Conservation (phyloP, 192 early-diverging fungal genomes). For the Funneliformis mosseae region DNA sequence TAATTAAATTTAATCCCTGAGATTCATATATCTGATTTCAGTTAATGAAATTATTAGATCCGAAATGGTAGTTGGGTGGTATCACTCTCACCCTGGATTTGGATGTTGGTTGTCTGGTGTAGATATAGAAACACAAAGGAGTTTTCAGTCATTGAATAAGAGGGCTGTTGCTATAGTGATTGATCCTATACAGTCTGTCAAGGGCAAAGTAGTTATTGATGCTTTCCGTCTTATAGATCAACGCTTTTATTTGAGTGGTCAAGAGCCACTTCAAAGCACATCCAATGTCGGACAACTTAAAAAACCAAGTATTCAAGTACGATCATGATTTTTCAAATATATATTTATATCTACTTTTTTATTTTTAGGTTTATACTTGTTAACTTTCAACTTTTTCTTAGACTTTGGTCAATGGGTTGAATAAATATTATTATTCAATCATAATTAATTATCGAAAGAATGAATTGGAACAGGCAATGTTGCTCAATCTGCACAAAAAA, state of each 20-base stretch:
- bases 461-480: slow-evolving; percentile 98
- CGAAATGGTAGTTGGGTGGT: slow-evolving; percentile 99
- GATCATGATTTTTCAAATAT: not conserved
- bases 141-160: slow-evolving; percentile 91
- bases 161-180: slow-evolving; percentile 98
- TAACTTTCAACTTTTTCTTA: slow-evolving; percentile 29
- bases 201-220: slow-evolving; percentile 99
- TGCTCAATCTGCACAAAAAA: slow-evolving; percentile 98
- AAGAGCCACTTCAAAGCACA: slow-evolving; percentile 97
- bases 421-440: slow-evolving; percentile 99
- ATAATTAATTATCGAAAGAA: slow-evolving; percentile 99
- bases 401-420: slow-evolving; percentile 96
- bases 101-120: slow-evolving; percentile 99
- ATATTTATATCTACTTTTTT: too few species aligned
- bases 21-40: not conserved
- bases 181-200: slow-evolving; percentile 99
- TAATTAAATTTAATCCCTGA: not conserved
- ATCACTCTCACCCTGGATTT: slow-evolving; percentile 99
- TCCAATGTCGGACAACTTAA: slow-evolving; percentile 98
- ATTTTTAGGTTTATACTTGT: not conserved
- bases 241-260: slow-evolving; percentile 77
- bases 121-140: slow-evolving; percentile 98
- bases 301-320: slow-evolving; percentile 92
- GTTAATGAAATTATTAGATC: slow-evolving; percentile 58
- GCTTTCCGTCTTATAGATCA: slow-evolving; percentile 97